These are phyloP conservation scores for Peniophora sp. DNA, from an alignment of 1,284 basidiomycete species.

Conservation along the genomic window DNA sequence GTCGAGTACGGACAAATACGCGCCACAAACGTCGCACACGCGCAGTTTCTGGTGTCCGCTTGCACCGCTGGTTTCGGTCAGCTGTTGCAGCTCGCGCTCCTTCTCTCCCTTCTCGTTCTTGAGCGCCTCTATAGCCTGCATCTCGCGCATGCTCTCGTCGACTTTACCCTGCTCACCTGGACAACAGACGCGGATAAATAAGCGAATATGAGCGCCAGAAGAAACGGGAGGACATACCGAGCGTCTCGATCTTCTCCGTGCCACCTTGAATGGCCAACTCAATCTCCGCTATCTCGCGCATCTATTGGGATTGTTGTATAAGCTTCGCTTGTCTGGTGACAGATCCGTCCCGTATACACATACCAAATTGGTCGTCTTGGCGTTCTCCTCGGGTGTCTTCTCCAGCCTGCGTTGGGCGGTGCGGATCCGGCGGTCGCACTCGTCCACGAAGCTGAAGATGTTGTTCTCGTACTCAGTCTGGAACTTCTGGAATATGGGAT, in stretches of 20 bases:
- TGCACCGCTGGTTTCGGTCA: constrained; percentile 97
- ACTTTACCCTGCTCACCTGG: constrained; percentile 94
- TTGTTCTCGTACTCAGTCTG: constrained; percentile 94
- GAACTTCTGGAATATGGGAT: constrained; percentile 78
- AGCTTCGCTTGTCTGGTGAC: neutral
- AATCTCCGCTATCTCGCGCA: constrained; percentile 99
- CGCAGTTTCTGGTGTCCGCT: constrained; percentile 98
- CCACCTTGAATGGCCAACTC: constrained; percentile 97
- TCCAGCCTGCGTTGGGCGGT: constrained; percentile 92
- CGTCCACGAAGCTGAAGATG: constrained; percentile 94
- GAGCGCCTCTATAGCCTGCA: constrained; percentile 94
- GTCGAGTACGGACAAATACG: constrained; percentile 95
- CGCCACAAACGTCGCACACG: constrained; percentile 99
- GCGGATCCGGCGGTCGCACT: constrained; percentile 94
- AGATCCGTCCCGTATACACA: constrained; percentile 16
- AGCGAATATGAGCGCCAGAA: neutral
- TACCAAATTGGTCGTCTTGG: constrained; percentile 93
- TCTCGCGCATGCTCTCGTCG: constrained; percentile 96
- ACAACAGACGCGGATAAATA: neutral
- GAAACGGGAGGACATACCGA: constrained; percentile 46
- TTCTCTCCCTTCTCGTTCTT: constrained; percentile 96
- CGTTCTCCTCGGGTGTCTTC: constrained; percentile 99
- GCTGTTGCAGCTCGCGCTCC: constrained; percentile 93
- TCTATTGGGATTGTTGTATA: constrained; percentile 36
- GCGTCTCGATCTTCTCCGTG: constrained; percentile 93